phyloP scores from a whole-genome alignment of 2,329 filamentous ascomycete genomes.

The Colletotrichum kahawae region DNA sequence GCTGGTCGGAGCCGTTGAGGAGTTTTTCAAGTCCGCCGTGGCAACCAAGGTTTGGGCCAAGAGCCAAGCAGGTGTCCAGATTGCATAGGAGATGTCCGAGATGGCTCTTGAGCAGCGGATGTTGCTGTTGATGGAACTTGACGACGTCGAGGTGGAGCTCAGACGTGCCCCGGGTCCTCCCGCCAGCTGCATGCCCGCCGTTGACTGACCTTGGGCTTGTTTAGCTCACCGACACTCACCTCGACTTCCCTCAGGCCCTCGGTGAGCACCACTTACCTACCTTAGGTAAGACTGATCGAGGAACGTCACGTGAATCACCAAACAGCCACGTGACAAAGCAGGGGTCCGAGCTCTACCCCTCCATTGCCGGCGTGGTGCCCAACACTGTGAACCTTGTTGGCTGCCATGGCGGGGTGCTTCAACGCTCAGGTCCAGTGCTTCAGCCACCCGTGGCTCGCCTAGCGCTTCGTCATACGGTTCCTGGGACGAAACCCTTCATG shows the following conservation, averaged over 20 bases:
- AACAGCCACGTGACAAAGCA: not conserved
- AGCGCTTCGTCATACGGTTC: slow-evolving; percentile 19
- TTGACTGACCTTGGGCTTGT: not conserved
- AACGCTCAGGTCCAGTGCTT: not conserved
- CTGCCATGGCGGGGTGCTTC: slow-evolving; percentile 4
- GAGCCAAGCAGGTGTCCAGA: not conserved
- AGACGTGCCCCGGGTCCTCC: not conserved
- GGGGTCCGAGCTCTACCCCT: slow-evolving; percentile 13
- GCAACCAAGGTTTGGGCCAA: not conserved
- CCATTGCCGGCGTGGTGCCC: not conserved
- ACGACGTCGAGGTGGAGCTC: not conserved
- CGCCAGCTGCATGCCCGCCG: not conserved
- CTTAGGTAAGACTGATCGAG: not conserved
- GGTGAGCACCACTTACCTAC: not conserved
- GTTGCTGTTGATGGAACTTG: not conserved
- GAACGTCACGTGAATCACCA: accelerated
- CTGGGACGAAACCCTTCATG: slow-evolving; percentile 17
- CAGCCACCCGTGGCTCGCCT: slow-evolving; percentile 18
- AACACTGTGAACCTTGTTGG: slow-evolving; percentile 12
- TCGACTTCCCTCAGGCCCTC: not conserved
- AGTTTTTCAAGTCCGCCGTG: not conserved
- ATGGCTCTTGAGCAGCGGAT: not conserved
- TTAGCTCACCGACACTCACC: not conserved
- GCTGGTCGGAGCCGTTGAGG: not conserved
- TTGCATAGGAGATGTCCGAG: not conserved